Percentiles rank a stretch among this genome's conserved stretches.
These are phyloP conservation scores for Biancaea sappan DNA, from an alignment of 306 rosid genomes.

Conservation along the genomic window DNA sequence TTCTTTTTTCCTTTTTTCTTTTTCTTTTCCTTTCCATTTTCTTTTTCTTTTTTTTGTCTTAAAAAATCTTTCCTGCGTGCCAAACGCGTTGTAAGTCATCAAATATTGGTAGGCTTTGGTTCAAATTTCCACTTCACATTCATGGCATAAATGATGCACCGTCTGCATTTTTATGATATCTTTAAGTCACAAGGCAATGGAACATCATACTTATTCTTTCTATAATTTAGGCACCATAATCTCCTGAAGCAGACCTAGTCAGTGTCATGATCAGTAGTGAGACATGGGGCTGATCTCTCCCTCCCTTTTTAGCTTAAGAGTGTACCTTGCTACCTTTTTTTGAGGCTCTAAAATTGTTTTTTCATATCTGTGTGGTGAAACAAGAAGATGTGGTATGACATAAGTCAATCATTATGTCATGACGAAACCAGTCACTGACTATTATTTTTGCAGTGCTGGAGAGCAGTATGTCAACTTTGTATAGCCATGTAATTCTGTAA, in stretches of 20 bases:
- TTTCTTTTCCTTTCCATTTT: no score
- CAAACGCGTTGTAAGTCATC: no score
- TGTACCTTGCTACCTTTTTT: background rate
- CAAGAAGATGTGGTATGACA: constrained; percentile 6
- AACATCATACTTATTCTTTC: background rate
- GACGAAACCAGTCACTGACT: background rate
- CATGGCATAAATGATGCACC: background rate
- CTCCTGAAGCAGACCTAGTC: background rate
- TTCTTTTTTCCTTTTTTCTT: no score
- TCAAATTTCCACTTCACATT: background rate
- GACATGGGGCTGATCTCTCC: constrained; percentile 1
- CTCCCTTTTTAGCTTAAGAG: constrained; percentile 15
- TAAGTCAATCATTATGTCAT: background rate
- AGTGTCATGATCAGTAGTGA: background rate
- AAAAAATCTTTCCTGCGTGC: no score
- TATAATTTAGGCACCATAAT: background rate
- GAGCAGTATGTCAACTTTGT: constrained; percentile 2
- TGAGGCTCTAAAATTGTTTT: background rate
- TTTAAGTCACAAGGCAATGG: background rate
- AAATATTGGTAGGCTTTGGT: background rate
- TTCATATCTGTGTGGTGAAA: background rate
- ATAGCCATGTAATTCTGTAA: background rate
- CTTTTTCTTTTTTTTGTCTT: no score
- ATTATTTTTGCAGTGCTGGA: constrained; percentile 1
- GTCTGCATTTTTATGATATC: constrained; percentile 1